Base-by-base conservation (phyloP, 1,284 basidiomycete species). In the Lentinus polychrous region DNA sequence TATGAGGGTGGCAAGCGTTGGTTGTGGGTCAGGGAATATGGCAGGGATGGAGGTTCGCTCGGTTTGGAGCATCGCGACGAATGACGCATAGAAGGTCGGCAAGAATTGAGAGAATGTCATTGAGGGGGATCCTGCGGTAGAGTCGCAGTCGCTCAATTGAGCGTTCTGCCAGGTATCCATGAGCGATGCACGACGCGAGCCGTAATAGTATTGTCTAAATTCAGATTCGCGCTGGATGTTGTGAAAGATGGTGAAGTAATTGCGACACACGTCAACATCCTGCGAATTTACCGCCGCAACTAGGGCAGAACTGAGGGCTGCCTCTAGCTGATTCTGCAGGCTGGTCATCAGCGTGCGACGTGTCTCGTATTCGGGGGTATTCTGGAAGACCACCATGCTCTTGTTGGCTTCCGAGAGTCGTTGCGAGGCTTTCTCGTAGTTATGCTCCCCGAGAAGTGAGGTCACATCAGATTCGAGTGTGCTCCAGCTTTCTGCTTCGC, bases 401-500 rank as follows among this genome's bases (percentile, higher is more conserved):
- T 82, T 82, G 55, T 74, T 82, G 1, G 94, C 94, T 58, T 95
- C 93, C 0, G 84, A 86, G 8, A 98, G 69, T 50, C 94, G 74
- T 55, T 89, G 86, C 15, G 92, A 94, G 0, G 94, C 94, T 60
- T 91, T 92, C 40, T 78, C 79, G 58, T 88, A 92, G 54, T 75
- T 81, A 57, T 80, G 78, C 54, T 89, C 87, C n/a, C 76, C 69
- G 34, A 97, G 75, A 15, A 94, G 76, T 0, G 83, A 75, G 0
- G 86, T 87, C 39, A 96, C 87, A 66, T 98, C 94, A 42, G 86
- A 76, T 65, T 97, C 94, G 35, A 98, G 76, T 0, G 90, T 90
- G 45, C 86, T 90, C 94, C 94, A 97, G 53, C 86, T 89, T 70
- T 96, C 90, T 18, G 94, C 93, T 62, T 96, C 93, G 31, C 83